phyloP scores from a whole-genome alignment of 1,284 basidiomycete genomes.

The Puccinia triticina region DNA sequence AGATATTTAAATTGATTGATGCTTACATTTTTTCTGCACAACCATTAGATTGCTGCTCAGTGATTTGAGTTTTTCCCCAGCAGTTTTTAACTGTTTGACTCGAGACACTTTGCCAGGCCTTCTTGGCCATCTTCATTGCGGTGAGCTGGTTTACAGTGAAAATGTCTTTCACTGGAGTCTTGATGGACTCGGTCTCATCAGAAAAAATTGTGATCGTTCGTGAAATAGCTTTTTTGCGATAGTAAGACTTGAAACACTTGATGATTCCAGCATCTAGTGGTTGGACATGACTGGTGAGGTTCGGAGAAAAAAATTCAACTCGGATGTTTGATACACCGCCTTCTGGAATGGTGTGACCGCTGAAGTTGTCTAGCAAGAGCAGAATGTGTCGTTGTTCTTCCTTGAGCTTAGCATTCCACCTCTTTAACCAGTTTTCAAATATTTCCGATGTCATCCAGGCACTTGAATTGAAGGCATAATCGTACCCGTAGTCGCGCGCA shows the following conservation, averaged over 20 bases:
- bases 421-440: neutral
- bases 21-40: neutral
- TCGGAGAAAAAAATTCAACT: slow-evolving; percentile 46
- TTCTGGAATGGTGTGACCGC: slow-evolving; percentile 47
- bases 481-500: neutral
- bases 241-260: slow-evolving; percentile 39
- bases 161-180: neutral
- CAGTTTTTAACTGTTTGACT: neutral
- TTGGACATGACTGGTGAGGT: slow-evolving; percentile 51
- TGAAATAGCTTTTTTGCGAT: slow-evolving; percentile 2
- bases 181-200: neutral
- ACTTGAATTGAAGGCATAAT: neutral
- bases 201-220: neutral
- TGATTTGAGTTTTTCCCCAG: neutral
- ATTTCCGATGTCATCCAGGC: slow-evolving; percentile 2
- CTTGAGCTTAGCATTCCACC: slow-evolving; percentile 7
- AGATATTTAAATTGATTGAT: neutral
- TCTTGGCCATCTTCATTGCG: too few relatives aligned
- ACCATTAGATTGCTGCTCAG: neutral
- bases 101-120: neutral
- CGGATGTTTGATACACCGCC: slow-evolving; percentile 50
- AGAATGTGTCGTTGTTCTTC: slow-evolving; percentile 8
- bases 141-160: too few relatives aligned
- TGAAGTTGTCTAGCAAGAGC: slow-evolving; percentile 51
- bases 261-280: slow-evolving; percentile 51